Evolutionary conservation across 2,329 filamentous ascomycete species (phyloP), one percentile per base, ranked within the genome.

Genomic region (Sarocladiaceae sp.): DNA sequence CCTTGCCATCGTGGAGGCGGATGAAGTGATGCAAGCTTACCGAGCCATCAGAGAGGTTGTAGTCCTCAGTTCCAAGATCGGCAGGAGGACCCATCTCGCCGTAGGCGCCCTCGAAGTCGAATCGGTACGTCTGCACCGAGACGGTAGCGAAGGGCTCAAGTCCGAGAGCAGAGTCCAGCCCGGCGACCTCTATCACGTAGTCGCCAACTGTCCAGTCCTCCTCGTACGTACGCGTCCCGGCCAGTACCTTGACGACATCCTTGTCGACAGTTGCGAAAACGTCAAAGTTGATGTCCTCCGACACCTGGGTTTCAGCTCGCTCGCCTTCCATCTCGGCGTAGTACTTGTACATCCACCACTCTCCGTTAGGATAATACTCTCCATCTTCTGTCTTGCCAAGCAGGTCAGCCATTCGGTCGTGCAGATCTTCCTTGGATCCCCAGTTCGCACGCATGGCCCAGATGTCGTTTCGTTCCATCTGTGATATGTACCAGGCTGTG

Each of bases 311-410:
- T 6, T 43, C 34, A 3, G 43, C 37, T 3, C 45, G 45, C 19
- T 45, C 26, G n/a, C 48, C 48, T 1, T 15, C 32, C 45, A 49
- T 49, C 11, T 43, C 11, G 7, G 37, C 35, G 27, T 49, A 49
- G 29, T 47, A 47, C 26, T 44, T 45, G 40, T 49, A 47, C 2
- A 47, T 34, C 11, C 45, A 33, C 32, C 43, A 49, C 21, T 49
- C 47, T 6, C 45, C 47, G n/a, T 29, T 43, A 13, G 45, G 45
- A 5, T 27, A 45, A 13, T 47, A 49, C 13, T 24, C 13, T 4
- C 29, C 16, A 3, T 24, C 45, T 5, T 31, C 26, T 2, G 34
- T 13, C 16, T 47, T 49, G 21, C 43, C 43, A 3, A 33, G 45
- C n/a, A 47, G 46, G 10, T 40, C 31, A 6, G 46, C 46, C 7